A percentile compares a stretch with the other conserved stretches of the same genome.
These are phyloP conservation scores for Backusella australiensis DNA, from an alignment of 192 early-diverging fungal genomes.

Conservation along the genomic window DNA sequence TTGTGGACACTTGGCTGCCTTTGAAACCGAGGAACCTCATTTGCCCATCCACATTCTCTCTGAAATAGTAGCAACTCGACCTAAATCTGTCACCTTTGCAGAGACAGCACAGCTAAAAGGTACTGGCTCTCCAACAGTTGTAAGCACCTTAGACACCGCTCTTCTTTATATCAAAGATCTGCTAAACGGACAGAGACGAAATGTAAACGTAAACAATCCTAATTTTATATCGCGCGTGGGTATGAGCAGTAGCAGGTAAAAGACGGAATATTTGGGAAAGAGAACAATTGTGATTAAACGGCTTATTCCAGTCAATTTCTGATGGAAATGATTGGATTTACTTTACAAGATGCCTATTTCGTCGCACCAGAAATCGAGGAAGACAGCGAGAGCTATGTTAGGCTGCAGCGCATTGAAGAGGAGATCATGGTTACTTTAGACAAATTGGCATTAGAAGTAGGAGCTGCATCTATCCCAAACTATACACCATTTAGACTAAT, in stretches of 20 bases:
- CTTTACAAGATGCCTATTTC: constrained; percentile 10
- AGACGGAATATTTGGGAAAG: not conserved
- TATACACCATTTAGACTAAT: not conserved
- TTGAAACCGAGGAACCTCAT: not conserved
- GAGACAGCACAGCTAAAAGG: not conserved
- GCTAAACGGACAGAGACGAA: constrained; percentile 15
- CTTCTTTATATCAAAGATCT: constrained; percentile 28
- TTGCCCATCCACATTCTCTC: constrained; percentile 14
- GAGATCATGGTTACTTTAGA: constrained; percentile 10
- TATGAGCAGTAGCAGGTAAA: constrained; percentile 37
- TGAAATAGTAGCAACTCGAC: constrained; percentile 11
- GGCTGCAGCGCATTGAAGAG: constrained; percentile 10
- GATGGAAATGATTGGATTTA: constrained; percentile 23
- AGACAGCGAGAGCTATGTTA: not conserved
- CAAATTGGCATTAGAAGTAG: not conserved
- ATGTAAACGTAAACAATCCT: constrained; percentile 36
- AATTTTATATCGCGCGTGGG: constrained; percentile 32
- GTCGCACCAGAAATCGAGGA: constrained; percentile 2
- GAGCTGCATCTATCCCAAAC: not conserved
- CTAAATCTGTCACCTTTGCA: constrained; percentile 11
- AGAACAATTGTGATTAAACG: not conserved
- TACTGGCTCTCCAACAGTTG: constrained; percentile 16
- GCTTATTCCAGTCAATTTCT: not conserved
- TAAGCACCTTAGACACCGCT: constrained; percentile 11
- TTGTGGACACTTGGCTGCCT: constrained; percentile 1